phyloP scores from a whole-genome alignment of 208 protist species.

The Trichomonas tenax region DNA sequence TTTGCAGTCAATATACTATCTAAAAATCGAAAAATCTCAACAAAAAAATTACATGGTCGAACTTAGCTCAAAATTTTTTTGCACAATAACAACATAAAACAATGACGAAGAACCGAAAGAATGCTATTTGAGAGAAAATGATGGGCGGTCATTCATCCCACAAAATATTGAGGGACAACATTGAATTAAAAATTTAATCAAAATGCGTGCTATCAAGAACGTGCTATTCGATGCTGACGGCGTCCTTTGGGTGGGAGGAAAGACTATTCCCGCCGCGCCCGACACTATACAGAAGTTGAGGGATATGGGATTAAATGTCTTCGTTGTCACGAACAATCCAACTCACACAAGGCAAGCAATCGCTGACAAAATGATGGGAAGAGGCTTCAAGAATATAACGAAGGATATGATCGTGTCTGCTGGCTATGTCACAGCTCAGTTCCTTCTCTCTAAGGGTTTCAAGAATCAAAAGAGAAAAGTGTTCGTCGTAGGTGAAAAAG shows the following conservation, averaged over 20 bases:
- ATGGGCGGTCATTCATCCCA: not conserved
- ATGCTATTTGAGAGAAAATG: not conserved
- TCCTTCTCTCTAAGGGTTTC: not conserved
- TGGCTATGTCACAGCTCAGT: not conserved
- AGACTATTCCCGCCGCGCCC: not conserved
- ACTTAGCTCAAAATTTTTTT: not conserved
- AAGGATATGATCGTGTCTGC: conserved; percentile 19
- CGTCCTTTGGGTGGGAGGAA: not conserved
- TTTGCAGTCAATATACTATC: no score
- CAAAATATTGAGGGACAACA: not conserved
- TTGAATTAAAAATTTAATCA: not conserved
- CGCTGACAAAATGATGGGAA: not conserved
- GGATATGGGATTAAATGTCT: not conserved
- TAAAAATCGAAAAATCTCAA: no score
- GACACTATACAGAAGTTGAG: not conserved
- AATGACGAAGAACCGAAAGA: no score
- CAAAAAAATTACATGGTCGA: not conserved
- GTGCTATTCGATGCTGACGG: not conserved
- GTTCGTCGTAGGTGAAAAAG: not conserved
- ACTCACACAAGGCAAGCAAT: not conserved
- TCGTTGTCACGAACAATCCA: not conserved
- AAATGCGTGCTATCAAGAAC: not conserved
- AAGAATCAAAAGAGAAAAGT: not conserved
- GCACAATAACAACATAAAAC: not conserved
- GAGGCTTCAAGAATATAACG: not conserved